A percentile compares a stretch with the other conserved stretches of the same genome.
These are phyloP conservation scores for Xylaria acuta DNA, from an alignment of 495 filamentous ascomycete genomes.

Conservation along the genomic window DNA sequence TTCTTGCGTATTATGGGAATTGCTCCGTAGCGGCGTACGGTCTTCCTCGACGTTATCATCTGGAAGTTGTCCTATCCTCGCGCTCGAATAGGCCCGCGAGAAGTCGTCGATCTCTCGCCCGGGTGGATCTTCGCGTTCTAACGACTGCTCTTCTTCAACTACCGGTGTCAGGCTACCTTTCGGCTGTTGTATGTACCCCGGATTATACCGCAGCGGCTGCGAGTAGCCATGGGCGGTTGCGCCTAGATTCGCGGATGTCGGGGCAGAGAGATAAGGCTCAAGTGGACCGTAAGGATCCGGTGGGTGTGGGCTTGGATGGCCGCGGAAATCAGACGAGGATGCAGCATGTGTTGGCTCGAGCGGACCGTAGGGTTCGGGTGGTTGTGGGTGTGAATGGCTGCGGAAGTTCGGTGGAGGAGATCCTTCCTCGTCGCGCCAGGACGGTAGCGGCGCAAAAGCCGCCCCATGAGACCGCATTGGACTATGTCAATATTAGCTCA, in stretches of 20 bases:
- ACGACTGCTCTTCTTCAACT: slow-evolving; percentile 31
- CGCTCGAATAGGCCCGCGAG: slow-evolving; percentile 47
- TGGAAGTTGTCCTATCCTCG: slow-evolving; percentile 48
- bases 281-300: slow-evolving; percentile 11
- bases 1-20: slow-evolving; percentile 29
- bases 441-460: slow-evolving; percentile 40
- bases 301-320: slow-evolving; percentile 18
- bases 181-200: slow-evolving; percentile 25
- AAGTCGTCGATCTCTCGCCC: slow-evolving; percentile 52
- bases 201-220: slow-evolving; percentile 39
- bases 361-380: slow-evolving; percentile 21
- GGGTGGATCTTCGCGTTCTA: slow-evolving; percentile 16
- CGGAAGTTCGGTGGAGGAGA: slow-evolving; percentile 28
- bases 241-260: slow-evolving; percentile 14
- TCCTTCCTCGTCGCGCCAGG: slow-evolving; percentile 41
- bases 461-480: slow-evolving; percentile 38
- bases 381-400: slow-evolving; percentile 26
- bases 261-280: slow-evolving; percentile 21
- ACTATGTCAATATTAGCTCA: slow-evolving; percentile 24
- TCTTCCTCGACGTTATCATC: slow-evolving; percentile 30
- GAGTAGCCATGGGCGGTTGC: slow-evolving; percentile 29
- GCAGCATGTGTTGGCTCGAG: slow-evolving; percentile 22
- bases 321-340: slow-evolving; percentile 18
- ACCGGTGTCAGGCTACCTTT: slow-evolving; percentile 39
- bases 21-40: slow-evolving; percentile 28